phyloP scores from a whole-genome alignment of 768 basidiomycete genomes.

The Cubamyces sp. region DNA sequence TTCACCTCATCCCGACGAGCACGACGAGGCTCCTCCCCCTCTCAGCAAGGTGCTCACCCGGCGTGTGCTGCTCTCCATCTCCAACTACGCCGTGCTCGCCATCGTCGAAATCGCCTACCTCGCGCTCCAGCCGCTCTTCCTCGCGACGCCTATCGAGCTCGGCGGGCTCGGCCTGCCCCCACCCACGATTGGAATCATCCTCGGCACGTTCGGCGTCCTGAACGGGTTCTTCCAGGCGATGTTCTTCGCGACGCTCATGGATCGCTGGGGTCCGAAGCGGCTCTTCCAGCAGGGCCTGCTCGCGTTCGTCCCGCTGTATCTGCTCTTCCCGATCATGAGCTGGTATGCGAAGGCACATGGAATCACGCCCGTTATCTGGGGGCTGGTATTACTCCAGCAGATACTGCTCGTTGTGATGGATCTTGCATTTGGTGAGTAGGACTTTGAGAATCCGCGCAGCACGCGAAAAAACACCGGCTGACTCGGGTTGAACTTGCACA shows the following conservation, averaged over 20 bases:
- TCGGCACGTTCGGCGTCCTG: conserved; percentile 41
- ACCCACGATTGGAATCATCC: conserved; percentile 41
- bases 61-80: conserved; percentile 39
- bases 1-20: neutral
- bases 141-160: conserved; percentile 41
- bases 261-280: conserved; percentile 41
- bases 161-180: conserved; percentile 44
- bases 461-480: neutral
- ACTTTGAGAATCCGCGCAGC: neutral
- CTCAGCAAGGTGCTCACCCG: conserved; percentile 37
- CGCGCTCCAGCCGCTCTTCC: conserved; percentile 44
- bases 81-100: conserved; percentile 40
- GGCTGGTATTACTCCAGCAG: conserved; percentile 32
- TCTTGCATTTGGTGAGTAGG: conserved; percentile 35
- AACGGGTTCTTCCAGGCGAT: conserved; percentile 43
- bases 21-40: conserved; percentile 15
- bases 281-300: conserved; percentile 33
- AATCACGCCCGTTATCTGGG: conserved; percentile 29
- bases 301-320: conserved; percentile 32
- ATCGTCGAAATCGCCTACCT: conserved; percentile 42
- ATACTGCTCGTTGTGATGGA: conserved; percentile 32
- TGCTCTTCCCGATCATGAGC: conserved; percentile 37
- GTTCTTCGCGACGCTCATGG: conserved; percentile 41
- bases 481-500: neutral
- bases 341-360: conserved; percentile 27